Evolutionary conservation across 1,284 basidiomycete species (phyloP).

Genomic region (Ceratobasidium sp.): DNA sequence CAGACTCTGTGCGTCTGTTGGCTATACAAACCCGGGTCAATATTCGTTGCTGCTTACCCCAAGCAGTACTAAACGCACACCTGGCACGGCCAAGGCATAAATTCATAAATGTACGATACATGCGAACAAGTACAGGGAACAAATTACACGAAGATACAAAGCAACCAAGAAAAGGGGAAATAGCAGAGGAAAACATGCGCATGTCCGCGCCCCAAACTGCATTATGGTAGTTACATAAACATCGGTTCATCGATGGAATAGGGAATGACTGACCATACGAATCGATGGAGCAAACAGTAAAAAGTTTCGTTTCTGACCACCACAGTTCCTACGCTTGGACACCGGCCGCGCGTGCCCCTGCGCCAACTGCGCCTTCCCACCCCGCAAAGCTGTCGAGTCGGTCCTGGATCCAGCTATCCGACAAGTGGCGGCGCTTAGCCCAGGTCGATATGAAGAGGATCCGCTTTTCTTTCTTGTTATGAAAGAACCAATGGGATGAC

Average conservation of each 20-base stretch:
- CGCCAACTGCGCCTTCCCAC: slow-evolving; percentile 80
- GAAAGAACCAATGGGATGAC: slow-evolving; percentile 98
- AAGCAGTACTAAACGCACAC: no score
- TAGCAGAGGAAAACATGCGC: background rate
- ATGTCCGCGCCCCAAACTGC: background rate
- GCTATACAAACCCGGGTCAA: no score
- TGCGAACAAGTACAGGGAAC: background rate
- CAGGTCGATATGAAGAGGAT: slow-evolving; percentile 94
- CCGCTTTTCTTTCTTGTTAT: slow-evolving; percentile 93
- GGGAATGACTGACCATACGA: slow-evolving; percentile 1
- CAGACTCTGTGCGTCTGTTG: no score
- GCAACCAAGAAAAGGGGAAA: background rate
- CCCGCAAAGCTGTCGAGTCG: slow-evolving; percentile 72
- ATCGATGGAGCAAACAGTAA: slow-evolving; percentile 15
- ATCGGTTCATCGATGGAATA: slow-evolving; percentile 22
- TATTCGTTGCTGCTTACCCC: no score
- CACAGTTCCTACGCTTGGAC: slow-evolving; percentile 53
- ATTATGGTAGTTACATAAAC: slow-evolving; percentile 31
- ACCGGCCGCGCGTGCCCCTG: slow-evolving; percentile 81
- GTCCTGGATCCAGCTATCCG: slow-evolving; percentile 30
- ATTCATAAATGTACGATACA: background rate
- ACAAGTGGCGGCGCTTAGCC: slow-evolving; percentile 69
- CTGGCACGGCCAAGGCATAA: background rate
- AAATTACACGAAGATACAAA: background rate
- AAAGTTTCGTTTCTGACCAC: slow-evolving; percentile 11